phyloP scores from a whole-genome alignment of 2,329 filamentous ascomycete species.

The Hirsutella rhossiliensis region DNA sequence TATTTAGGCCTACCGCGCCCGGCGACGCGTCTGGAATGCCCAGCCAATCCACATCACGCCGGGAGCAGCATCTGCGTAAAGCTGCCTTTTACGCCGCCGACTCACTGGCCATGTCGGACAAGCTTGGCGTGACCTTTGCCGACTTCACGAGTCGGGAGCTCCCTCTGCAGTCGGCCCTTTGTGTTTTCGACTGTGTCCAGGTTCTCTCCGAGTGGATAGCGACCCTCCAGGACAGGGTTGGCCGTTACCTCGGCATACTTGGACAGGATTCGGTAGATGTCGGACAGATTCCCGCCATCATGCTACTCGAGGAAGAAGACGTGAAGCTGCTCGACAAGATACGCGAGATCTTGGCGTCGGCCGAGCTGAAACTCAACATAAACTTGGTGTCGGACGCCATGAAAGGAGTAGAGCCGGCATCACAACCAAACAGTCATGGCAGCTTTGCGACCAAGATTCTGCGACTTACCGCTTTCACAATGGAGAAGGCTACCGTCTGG shows the following conservation, averaged over 20 bases:
- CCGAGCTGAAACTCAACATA: slow-evolving; percentile 68
- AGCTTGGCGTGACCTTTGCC: slow-evolving; percentile 72
- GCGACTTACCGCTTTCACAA: slow-evolving; percentile 71
- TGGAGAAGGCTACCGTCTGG: slow-evolving; percentile 86
- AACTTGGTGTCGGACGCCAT: slow-evolving; percentile 34
- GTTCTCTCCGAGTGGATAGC: slow-evolving; percentile 91
- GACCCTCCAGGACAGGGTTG: slow-evolving; percentile 88
- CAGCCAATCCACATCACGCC: slow-evolving; percentile 46
- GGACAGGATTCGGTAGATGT: slow-evolving; percentile 74
- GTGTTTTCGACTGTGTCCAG: slow-evolving; percentile 86
- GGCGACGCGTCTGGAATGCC: slow-evolving; percentile 9
- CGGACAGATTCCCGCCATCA: slow-evolving; percentile 68
- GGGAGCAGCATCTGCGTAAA: slow-evolving; percentile 80
- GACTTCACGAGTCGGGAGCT: slow-evolving; percentile 76
- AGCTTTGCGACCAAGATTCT: slow-evolving; percentile 80
- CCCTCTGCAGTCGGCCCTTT: slow-evolving; percentile 82
- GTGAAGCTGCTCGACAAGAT: slow-evolving; percentile 75
- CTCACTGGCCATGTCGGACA: slow-evolving; percentile 79
- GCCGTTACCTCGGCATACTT: slow-evolving; percentile 74
- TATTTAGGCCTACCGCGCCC: slow-evolving; percentile 18
- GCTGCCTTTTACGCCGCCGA: slow-evolving; percentile 94
- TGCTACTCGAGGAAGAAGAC: slow-evolving; percentile 88
- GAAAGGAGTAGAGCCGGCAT: slow-evolving; percentile 37
- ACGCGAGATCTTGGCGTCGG: slow-evolving; percentile 61
- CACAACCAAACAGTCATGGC: slow-evolving; percentile 46